Base-by-base conservation (phyloP, 1,139 yeast genomes). In the Yamadazyma oceani region DNA sequence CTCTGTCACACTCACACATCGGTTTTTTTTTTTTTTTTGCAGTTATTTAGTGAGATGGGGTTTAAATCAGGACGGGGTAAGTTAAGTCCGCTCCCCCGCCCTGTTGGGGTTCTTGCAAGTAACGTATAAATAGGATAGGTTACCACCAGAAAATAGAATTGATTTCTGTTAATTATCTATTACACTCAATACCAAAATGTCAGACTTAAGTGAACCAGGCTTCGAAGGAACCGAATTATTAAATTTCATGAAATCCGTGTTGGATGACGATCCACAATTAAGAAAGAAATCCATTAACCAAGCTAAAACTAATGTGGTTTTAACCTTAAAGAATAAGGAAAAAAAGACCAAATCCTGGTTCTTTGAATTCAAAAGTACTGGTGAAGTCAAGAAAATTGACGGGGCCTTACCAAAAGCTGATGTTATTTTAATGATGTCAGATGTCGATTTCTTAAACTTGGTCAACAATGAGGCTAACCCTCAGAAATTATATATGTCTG, bases 141-240 rank as follows among this genome's bases (percentile, higher is more conserved):
- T n/a, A n/a, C n/a, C n/a, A n/a, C n/a, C n/a, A n/a, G n/a, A n/a
- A n/a, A n/a, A n/a, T n/a, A n/a, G n/a, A n/a, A n/a, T n/a, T n/a
- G n/a, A n/a, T n/a, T n/a, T n/a, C n/a, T n/a, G n/a, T n/a, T n/a
- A n/a, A n/a, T 19, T 19, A 8, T 19, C 21, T 8, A 6, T 6
- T 19, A 19, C 21, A 19, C 21, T 8, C 8, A 19, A 19, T 6
- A 19, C 21, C 21, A 34, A 29, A 11, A 49, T 47, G 51, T 33
- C 44, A 19, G 53, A 49, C 36, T 51, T 53, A 39, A 50, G 55
- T 37, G 57, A 53, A 40, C 57, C 53, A 39, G 60, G 57, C 11
- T 54, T 57, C 37, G 52, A 54, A 40, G 60, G 60, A 10, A 52
- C 61, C 11, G 51, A 48, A 34, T 46, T 57, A 32, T 49, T 54